phyloP scores from a whole-genome alignment of 305 asterid species.

The Fraxinus sp. region DNA sequence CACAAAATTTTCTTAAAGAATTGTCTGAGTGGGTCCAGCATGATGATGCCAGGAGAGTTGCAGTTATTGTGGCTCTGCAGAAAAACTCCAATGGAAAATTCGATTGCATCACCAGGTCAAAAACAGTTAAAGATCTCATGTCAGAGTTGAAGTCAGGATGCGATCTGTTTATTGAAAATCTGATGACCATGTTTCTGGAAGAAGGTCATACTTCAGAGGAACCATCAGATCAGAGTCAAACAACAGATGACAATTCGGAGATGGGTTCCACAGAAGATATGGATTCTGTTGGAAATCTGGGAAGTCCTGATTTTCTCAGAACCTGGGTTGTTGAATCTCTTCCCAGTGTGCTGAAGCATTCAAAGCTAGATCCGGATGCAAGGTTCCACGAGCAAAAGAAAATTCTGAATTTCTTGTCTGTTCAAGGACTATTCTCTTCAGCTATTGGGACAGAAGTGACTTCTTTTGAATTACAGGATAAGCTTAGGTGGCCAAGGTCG shows the following conservation, averaged over 20 bases:
- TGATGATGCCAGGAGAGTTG: slow-evolving; percentile 74
- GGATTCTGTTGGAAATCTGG: slow-evolving; percentile 52
- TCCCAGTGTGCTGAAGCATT: slow-evolving; percentile 62
- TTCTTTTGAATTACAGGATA: slow-evolving; percentile 88
- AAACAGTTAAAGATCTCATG: slow-evolving; percentile 76
- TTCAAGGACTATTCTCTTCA: slow-evolving; percentile 90
- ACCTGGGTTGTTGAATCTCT: slow-evolving; percentile 86
- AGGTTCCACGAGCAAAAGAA: slow-evolving; percentile 74
- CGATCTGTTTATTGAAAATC: slow-evolving; percentile 60
- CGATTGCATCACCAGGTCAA: slow-evolving; percentile 73
- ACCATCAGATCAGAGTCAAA: slow-evolving; percentile 98
- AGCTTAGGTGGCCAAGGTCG: slow-evolving; percentile 86
- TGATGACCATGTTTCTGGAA: slow-evolving; percentile 74
- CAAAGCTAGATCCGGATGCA: slow-evolving; percentile 69
- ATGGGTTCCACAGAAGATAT: slow-evolving; percentile 75
- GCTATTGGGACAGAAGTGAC: slow-evolving; percentile 96
- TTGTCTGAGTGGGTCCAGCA: slow-evolving; percentile 69
- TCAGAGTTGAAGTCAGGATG: slow-evolving; percentile 80
- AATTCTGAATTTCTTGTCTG: slow-evolving; percentile 83
- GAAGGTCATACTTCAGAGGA: slow-evolving; percentile 77
- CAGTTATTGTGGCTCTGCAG: slow-evolving; percentile 82
- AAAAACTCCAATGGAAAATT: slow-evolving; percentile 86
- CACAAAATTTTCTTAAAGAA: slow-evolving; percentile 72
- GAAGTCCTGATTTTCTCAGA: slow-evolving; percentile 66
- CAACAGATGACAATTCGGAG: slow-evolving; percentile 95